Evolutionary conservation across 1,284 basidiomycete genomes (phyloP).

Genomic region (Boletus austroedulis): DNA sequence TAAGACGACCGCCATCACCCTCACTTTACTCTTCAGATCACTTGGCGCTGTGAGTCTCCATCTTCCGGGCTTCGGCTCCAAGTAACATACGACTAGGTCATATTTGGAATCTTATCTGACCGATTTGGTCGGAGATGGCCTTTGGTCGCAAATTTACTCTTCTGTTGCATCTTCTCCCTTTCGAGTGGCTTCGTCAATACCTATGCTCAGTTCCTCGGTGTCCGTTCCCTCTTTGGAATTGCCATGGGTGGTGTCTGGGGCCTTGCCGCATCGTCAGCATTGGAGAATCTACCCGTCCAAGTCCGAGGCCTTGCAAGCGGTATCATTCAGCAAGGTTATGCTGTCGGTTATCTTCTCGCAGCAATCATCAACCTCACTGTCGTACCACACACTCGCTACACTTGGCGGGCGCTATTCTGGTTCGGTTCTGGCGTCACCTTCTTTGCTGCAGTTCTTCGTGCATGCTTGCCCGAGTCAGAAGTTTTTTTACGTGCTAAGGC

Average conservation of each 20-base stretch:
- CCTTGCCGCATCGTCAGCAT: conserved; percentile 67
- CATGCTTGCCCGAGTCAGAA: conserved; percentile 76
- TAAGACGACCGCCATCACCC: conserved; percentile 82
- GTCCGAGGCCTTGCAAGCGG: conserved; percentile 85
- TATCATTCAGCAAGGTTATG: conserved; percentile 82
- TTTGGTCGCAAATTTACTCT: conserved; percentile 70
- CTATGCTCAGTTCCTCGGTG: conserved; percentile 64
- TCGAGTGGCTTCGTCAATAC: conserved; percentile 73
- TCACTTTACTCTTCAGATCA: conserved; percentile 89
- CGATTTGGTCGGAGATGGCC: conserved; percentile 94
- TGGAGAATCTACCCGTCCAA: conserved; percentile 89
- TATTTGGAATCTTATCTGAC: conserved; percentile 81
- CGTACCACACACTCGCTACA: conserved; percentile 49
- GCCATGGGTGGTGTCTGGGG: conserved; percentile 89
- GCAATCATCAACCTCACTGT: conserved; percentile 78
- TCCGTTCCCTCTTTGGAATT: conserved; percentile 79
- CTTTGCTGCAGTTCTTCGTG: conserved; percentile 71
- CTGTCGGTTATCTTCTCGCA: conserved; percentile 59
- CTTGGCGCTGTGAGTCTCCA: conserved; percentile 64
- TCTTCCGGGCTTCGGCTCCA: too few relatives aligned
- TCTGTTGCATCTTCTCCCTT: conserved; percentile 77
- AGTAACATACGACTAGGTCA: conserved; percentile 39
- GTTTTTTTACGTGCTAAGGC: conserved; percentile 68
- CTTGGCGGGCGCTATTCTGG: conserved; percentile 71
- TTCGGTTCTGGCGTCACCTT: conserved; percentile 68